A percentile compares a stretch with the other conserved stretches of the same genome.
These are phyloP conservation scores for Neostapfia colusana DNA, from an alignment of 176 grass and related monocot genomes.

Conservation along the genomic window DNA sequence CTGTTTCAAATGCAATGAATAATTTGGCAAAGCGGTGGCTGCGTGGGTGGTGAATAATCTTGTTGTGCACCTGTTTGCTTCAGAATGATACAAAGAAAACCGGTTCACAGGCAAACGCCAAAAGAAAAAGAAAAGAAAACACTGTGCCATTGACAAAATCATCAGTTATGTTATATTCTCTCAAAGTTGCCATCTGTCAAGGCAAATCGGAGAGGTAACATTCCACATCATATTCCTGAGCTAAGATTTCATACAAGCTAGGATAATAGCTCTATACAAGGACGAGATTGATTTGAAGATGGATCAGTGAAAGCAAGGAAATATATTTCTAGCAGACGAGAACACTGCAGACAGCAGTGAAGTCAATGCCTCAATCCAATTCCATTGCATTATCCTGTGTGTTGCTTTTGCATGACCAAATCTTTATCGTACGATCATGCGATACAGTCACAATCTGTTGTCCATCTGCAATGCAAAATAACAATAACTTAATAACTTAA, in stretches of 20 bases:
- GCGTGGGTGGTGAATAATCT: too few species aligned
- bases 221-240: slow-evolving; percentile 16
- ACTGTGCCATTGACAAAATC: not conserved
- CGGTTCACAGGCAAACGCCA: not conserved
- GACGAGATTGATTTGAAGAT: not conserved
- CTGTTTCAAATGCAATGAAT: too few species aligned
- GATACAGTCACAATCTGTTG: slow-evolving; percentile 89
- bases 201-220: not conserved
- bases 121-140: not conserved
- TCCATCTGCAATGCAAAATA: slow-evolving; percentile 63
- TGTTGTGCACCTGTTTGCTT: not conserved
- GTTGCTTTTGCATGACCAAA: slow-evolving; percentile 71
- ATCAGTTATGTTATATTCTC: not conserved
- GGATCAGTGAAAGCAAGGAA: slow-evolving; percentile 4
- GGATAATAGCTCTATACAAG: slow-evolving; percentile 21
- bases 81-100: not conserved
- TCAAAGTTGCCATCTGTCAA: not conserved
- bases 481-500: not conserved
- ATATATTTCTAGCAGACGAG: not conserved
- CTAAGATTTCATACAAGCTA: slow-evolving; percentile 30
- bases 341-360: too few species aligned
- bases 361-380: slow-evolving; percentile 60
- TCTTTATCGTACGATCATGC: slow-evolving; percentile 93
- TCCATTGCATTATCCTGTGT: slow-evolving; percentile 70
- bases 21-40: too few species aligned